phyloP scores from a whole-genome alignment of 306 rosid species.

The Cucurbita maxima region DNA sequence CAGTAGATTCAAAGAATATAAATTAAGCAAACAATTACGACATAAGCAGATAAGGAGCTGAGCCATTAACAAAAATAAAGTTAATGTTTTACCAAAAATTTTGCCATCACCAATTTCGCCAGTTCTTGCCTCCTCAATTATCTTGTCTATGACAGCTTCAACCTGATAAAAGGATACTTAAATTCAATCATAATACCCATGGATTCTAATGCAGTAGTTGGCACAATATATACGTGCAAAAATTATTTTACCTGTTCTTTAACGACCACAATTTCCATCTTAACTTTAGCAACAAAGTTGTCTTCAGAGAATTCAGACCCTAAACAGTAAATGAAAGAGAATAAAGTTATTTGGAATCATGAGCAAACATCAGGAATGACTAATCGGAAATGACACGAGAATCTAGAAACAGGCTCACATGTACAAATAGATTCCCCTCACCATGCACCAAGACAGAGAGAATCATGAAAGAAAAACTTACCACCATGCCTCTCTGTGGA shows the following conservation, averaged over 20 bases:
- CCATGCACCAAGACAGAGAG: not conserved
- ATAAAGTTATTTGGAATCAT: not conserved
- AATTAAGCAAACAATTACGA: not conserved
- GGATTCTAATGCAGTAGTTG: not conserved
- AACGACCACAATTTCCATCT: conserved; percentile 81
- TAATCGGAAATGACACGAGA: not conserved
- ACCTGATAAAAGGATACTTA: conserved; percentile 25
- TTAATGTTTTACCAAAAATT: conserved; percentile 53
- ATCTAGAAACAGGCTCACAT: not conserved
- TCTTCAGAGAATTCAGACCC: conserved; percentile 87
- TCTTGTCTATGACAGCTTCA: conserved; percentile 55
- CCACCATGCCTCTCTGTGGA: conserved; percentile 93
- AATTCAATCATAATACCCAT: not conserved
- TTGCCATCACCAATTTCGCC: conserved; percentile 98
- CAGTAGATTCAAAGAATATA: not conserved
- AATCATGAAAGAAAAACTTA: conserved; percentile 14
- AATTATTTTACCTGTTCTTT: conserved; percentile 55
- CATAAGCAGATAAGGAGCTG: not conserved
- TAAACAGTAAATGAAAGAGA: conserved; percentile 3
- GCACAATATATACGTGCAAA: not conserved
- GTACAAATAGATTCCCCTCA: not conserved
- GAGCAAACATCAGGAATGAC: not conserved
- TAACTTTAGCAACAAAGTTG: conserved; percentile 75
- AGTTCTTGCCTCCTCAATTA: conserved; percentile 64
- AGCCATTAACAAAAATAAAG: not conserved